Percentiles rank a stretch among this genome's conserved stretches.
These are phyloP conservation scores for Suillus variegatus DNA, from an alignment of 768 basidiomycete genomes.

Conservation along the genomic window DNA sequence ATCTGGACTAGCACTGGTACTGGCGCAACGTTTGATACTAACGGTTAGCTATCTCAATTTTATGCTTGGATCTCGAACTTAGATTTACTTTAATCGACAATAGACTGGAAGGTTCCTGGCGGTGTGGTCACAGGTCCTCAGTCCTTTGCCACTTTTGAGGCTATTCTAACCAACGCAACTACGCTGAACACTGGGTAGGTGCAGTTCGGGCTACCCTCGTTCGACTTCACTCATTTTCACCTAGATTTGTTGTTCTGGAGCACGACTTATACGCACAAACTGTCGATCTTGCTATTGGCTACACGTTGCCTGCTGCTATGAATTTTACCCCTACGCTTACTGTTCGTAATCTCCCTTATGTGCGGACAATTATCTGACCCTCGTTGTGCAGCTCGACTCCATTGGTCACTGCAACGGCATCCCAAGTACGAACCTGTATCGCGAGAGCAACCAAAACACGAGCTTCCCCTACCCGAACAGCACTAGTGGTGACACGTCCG, in stretches of 20 bases:
- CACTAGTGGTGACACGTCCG: constrained; percentile 18
- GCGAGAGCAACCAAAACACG: constrained; percentile 76
- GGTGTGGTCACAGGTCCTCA: constrained; percentile 68
- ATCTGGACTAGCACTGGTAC: constrained; percentile 78
- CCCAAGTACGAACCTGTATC: constrained; percentile 69
- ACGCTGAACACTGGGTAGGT: constrained; percentile 58
- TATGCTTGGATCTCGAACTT: background rate
- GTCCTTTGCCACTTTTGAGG: constrained; percentile 68
- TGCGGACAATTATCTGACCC: constrained; percentile 1
- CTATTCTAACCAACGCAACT: constrained; percentile 71
- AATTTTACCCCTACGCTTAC: constrained; percentile 63
- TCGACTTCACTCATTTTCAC: constrained; percentile 5
- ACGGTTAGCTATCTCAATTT: constrained; percentile 44
- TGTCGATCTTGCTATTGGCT: constrained; percentile 88
- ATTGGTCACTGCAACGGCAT: constrained; percentile 78
- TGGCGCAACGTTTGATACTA: constrained; percentile 66
- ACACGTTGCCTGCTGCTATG: constrained; percentile 78
- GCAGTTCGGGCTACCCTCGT: too few relatives aligned
- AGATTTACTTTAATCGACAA: constrained; percentile 10
- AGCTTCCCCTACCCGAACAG: constrained; percentile 59
- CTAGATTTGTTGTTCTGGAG: constrained; percentile 84
- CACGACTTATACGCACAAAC: constrained; percentile 86
- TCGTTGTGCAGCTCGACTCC: constrained; percentile 53
- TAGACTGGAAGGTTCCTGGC: constrained; percentile 87
- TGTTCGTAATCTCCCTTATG: constrained; percentile 37